Conservation (phyloP, 1,284 basidiomycete genomes). For the Exobasidium cylindrosporum region DNA sequence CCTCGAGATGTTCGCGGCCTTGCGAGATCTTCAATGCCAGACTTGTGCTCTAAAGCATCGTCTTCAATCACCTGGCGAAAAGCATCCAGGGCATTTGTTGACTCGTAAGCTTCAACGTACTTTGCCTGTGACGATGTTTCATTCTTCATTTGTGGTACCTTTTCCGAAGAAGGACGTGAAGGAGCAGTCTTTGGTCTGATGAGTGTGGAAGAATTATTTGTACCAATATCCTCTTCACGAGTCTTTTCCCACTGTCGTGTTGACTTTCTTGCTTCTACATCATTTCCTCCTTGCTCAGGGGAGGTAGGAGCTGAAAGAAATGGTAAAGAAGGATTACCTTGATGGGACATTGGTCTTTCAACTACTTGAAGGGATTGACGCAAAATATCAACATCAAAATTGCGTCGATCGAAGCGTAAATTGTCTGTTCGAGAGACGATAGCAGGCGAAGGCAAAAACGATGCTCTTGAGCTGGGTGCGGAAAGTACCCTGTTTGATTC, state of each 20-base stretch:
- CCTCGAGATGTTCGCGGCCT: conserved; percentile 14
- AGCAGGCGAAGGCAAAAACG: background rate
- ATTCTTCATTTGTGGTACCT: background rate
- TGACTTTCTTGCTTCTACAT: background rate
- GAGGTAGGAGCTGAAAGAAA: background rate
- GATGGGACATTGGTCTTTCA: background rate
- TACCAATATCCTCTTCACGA: background rate
- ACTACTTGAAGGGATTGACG: too few relatives aligned
- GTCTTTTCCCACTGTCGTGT: background rate
- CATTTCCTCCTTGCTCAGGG: background rate
- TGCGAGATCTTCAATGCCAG: background rate
- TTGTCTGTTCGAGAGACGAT: background rate
- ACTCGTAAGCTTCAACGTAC: background rate
- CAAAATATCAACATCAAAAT: too few relatives aligned
- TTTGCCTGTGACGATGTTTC: background rate
- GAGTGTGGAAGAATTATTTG: background rate
- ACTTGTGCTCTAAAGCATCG: background rate
- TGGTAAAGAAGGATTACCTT: background rate
- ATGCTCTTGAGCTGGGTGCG: background rate
- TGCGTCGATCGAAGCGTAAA: too few relatives aligned
- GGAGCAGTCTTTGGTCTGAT: background rate
- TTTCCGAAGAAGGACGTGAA: background rate
- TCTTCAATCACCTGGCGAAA: conserved; percentile 11
- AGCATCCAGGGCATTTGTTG: conserved; percentile 7
- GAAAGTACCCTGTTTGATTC: background rate